Conservation (phyloP, 1,284 basidiomycete species). For the Bondarzewia mesenterica region DNA sequence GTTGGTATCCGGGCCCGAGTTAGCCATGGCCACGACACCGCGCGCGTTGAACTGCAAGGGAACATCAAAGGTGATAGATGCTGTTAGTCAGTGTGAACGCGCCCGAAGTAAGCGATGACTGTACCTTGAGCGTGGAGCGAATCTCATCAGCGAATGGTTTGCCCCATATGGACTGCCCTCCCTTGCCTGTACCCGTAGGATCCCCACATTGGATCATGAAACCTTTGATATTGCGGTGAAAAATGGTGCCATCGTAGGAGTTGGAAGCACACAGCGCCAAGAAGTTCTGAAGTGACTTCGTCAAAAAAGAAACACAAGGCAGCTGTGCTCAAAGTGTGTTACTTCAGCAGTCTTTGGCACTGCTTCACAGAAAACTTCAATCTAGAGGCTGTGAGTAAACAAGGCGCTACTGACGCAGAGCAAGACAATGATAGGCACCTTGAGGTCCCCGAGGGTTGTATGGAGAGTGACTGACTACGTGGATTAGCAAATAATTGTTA, state of each 20-base stretch:
- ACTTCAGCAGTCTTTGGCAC: constrained; percentile 93
- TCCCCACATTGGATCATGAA: constrained; percentile 96
- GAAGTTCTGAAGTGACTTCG: constrained; percentile 65
- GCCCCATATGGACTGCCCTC: constrained; percentile 83
- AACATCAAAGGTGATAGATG: not conserved
- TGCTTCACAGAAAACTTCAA: constrained; percentile 96
- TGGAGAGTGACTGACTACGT: constrained; percentile 89
- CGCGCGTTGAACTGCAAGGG: constrained; percentile 77
- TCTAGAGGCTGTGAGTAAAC: constrained; percentile 36
- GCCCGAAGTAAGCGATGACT: constrained; percentile 1
- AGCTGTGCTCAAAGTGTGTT: constrained; percentile 12
- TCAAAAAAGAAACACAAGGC: constrained; percentile 4
- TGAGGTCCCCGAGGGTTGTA: constrained; percentile 90
- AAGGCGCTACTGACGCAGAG: constrained; percentile 2
- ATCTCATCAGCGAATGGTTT: constrained; percentile 86
- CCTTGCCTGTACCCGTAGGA: constrained; percentile 75
- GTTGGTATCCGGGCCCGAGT: constrained; percentile 88
- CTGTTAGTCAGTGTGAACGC: constrained; percentile 2
- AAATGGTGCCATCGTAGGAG: constrained; percentile 81
- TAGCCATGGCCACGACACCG: constrained; percentile 96
- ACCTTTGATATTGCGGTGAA: constrained; percentile 91
- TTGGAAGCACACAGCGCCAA: constrained; percentile 88
- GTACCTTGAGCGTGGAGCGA: constrained; percentile 83
- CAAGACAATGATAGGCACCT: constrained; percentile 42
- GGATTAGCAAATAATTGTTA: constrained; percentile 2